Base-by-base conservation (phyloP, 331 rosid species). In the Rosa hybrid region DNA sequence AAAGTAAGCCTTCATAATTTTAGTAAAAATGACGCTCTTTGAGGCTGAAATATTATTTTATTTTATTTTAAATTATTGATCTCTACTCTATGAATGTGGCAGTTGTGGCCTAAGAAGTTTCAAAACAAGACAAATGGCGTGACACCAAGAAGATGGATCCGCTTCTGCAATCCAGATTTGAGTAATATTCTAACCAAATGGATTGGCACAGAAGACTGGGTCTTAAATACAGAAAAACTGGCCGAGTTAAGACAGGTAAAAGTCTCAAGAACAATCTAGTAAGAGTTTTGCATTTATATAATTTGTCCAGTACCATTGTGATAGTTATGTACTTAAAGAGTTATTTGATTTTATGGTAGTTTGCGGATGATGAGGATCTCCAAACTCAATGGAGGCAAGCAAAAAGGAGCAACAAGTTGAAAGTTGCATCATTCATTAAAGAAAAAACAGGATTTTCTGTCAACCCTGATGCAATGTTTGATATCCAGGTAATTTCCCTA, bases 41-140 rank as follows among this genome's bases (percentile, higher is more conserved):
- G 20, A 44, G 50, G 4, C 12, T 45, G 23, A 41, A 77, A 78
- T 59, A 20, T 20, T 71, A 34, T 57, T 78, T 62, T 57, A 69
- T 27, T 27, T 27, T 27, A 27, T 27, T 27, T 27, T 27, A 27
- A 27, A 69, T 80, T 25, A 74, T 79, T 81, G 83, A 82, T 75
- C 83, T 83, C 76, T 38, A 72, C 56, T 39, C 71, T 75, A 62
- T 60, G 63, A 77, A 59, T 86, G 81, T 87, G 83, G 86, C 88
- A 95, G 99, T 87, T 95, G 76, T 95, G 98, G 99, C 99, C 99
- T 30, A 85, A 87, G 72, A 95, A 95, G 83, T 95, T 95, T 85
- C 99, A 95, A 85, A 95, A 95, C 86, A 95, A 95, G 87, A 95
- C 99, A 82, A 95, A 95, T 83, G 99, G 99, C 39, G 99, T 95